Evolutionary conservation across 352 stramenopile species (phyloP).

Genomic region (Phytophthora fragariaefolia): DNA sequence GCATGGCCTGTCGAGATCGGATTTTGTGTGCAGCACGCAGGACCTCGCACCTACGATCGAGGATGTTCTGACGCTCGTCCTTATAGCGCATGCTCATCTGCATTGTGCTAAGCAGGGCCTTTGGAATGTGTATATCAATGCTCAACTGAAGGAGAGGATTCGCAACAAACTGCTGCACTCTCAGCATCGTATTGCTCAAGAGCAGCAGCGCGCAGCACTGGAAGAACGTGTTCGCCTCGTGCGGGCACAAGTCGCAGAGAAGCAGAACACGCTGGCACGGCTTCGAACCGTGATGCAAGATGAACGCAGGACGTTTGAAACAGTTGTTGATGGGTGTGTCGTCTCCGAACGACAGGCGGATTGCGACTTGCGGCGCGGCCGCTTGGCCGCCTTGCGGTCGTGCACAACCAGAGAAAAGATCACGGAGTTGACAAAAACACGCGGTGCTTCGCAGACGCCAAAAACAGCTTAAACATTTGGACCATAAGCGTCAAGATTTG

Average conservation of each 20-base stretch:
- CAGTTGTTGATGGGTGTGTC: slow-evolving; percentile 55
- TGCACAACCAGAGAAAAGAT: too few relatives aligned
- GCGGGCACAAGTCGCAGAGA: slow-evolving; percentile 58
- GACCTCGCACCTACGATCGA: slow-evolving; percentile 78
- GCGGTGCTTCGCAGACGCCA: too few relatives aligned
- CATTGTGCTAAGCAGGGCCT: slow-evolving; percentile 78
- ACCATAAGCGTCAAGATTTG: too few relatives aligned
- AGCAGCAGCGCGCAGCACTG: slow-evolving; percentile 55
- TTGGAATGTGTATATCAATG: slow-evolving; percentile 83
- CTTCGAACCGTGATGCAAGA: slow-evolving; percentile 73
- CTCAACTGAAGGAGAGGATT: slow-evolving; percentile 60
- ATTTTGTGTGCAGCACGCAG: slow-evolving; percentile 85
- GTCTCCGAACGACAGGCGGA: slow-evolving; percentile 46
- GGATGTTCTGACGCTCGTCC: slow-evolving; percentile 79
- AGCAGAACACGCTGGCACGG: slow-evolving; percentile 60
- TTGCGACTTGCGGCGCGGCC: slow-evolving; percentile 58
- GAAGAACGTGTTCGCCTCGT: slow-evolving; percentile 61
- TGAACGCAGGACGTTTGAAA: slow-evolving; percentile 79
- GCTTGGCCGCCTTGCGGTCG: slow-evolving; percentile 48
- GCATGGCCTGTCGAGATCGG: slow-evolving; percentile 76
- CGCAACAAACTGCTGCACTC: slow-evolving; percentile 48
- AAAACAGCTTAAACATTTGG: too few relatives aligned
- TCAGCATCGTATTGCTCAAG: slow-evolving; percentile 47
- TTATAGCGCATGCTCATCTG: slow-evolving; percentile 87
- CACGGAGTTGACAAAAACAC: too few relatives aligned